phyloP scores from a whole-genome alignment of 176 grass and related monocot species.

The Elymus sibiricus region DNA sequence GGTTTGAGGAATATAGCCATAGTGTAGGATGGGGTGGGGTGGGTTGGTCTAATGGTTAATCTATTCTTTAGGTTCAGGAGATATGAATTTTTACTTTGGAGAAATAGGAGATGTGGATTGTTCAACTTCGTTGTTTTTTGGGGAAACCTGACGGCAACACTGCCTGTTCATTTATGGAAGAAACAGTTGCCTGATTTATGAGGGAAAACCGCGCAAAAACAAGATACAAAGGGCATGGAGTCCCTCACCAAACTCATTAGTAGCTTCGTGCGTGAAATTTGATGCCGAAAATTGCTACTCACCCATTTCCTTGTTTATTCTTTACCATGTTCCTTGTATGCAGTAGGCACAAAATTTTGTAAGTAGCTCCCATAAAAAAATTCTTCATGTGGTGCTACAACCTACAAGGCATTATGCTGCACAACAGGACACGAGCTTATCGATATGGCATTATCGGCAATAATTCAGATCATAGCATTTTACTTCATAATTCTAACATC shows the following conservation, averaged over 20 bases:
- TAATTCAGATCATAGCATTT: background rate
- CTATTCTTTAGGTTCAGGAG: background rate
- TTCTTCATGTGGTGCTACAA: background rate
- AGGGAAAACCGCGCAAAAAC: background rate
- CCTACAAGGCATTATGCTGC: background rate
- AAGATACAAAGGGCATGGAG: background rate
- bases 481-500: constrained; percentile 7
- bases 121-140: background rate
- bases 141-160: background rate
- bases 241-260: background rate
- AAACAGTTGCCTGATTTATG: background rate
- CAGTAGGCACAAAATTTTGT: background rate
- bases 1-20: background rate
- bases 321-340: background rate
- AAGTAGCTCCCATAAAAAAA: background rate
- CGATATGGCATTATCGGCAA: background rate
- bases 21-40: background rate
- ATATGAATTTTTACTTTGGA: background rate
- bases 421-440: background rate
- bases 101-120: background rate
- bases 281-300: background rate
- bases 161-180: background rate
- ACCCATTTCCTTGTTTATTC: background rate
- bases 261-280: background rate
- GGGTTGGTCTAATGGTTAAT: background rate